phyloP scores from a whole-genome alignment of 768 basidiomycete genomes.

The Tephrocybe sp. region DNA sequence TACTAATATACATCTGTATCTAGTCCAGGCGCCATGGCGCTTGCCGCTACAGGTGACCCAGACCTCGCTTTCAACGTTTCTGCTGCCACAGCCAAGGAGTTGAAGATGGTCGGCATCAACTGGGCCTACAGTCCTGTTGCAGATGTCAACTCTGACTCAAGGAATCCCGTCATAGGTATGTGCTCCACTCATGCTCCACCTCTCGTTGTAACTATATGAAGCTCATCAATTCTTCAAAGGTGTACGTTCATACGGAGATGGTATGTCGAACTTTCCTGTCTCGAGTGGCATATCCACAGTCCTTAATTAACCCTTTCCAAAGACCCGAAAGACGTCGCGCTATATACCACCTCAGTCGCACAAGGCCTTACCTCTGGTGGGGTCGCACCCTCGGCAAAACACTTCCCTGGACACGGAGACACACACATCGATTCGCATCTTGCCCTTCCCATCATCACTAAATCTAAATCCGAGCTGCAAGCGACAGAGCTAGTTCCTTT shows the following conservation, averaged over 20 bases:
- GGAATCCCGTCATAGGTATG: constrained; percentile 71
- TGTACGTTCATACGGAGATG: constrained; percentile 69
- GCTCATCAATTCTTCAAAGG: constrained; percentile 31
- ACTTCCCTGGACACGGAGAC: constrained; percentile 76
- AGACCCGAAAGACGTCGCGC: constrained; percentile 55
- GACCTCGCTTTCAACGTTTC: constrained; percentile 45
- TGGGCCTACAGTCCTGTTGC: constrained; percentile 73
- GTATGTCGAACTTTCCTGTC: constrained; percentile 27
- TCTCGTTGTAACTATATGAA: background rate
- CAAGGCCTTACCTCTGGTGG: constrained; percentile 45
- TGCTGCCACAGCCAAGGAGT: constrained; percentile 50
- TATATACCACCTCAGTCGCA: constrained; percentile 45
- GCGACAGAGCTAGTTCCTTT: constrained; percentile 61
- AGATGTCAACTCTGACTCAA: constrained; percentile 67
- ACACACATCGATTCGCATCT: constrained; percentile 72
- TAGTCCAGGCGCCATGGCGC: constrained; percentile 74
- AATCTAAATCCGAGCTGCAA: constrained; percentile 39
- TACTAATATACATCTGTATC: background rate
- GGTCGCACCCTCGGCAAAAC: constrained; percentile 63
- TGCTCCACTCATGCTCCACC: no score
- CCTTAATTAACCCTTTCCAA: background rate
- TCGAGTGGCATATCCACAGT: background rate
- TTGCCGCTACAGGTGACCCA: constrained; percentile 51
- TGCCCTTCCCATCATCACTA: constrained; percentile 58
- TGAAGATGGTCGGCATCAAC: constrained; percentile 61